These are phyloP conservation scores for Boletus rufocinnamomeus DNA, from an alignment of 768 basidiomycete genomes.

Conservation along the genomic window DNA sequence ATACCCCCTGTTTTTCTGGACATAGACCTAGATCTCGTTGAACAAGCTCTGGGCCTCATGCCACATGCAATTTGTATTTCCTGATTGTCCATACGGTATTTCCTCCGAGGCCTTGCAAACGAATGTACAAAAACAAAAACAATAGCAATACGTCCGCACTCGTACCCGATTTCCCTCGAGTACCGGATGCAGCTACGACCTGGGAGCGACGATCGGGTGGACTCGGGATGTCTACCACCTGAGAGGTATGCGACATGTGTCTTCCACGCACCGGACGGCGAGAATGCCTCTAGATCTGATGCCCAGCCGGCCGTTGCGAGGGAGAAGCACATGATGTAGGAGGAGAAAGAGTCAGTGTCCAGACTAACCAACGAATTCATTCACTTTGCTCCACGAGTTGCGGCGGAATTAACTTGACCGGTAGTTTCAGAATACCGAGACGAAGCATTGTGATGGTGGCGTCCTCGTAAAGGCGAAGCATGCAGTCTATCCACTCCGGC, in stretches of 20 bases:
- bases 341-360: not conserved
- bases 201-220: not conserved
- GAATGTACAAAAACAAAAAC: not conserved
- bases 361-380: not conserved
- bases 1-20: slow-evolving; percentile 19
- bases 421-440: slow-evolving; percentile 2
- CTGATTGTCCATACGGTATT: not conserved
- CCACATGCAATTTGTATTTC: not conserved
- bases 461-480: not conserved
- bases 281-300: not conserved
- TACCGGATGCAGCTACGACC: not conserved
- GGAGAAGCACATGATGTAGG: not conserved
- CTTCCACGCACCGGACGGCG: not conserved
- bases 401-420: not conserved
- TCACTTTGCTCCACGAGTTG: not conserved
- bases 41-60: not conserved
- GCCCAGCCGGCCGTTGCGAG: not conserved
- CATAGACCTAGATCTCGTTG: not conserved
- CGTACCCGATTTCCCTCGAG: not conserved
- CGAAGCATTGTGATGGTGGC: not conserved
- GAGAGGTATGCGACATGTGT: not conserved
- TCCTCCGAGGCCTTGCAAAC: not conserved
- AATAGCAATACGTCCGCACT: not conserved
- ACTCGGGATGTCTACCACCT: not conserved
- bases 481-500: not conserved